Evolutionary conservation across 768 basidiomycete species (phyloP).

Genomic region (Kwoniella bestiolae): DNA sequence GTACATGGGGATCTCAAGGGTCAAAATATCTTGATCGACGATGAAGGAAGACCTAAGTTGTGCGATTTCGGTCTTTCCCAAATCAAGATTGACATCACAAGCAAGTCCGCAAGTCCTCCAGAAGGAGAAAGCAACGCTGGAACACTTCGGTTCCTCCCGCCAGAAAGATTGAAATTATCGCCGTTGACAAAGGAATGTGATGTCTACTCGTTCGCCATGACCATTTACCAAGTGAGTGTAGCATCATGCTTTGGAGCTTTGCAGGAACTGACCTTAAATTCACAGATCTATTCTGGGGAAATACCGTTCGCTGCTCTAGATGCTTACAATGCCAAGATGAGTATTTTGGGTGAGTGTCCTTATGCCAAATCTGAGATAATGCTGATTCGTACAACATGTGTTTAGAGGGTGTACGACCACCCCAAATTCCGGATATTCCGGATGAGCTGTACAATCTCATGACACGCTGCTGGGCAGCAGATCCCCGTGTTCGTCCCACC

Average conservation of each 20-base stretch:
- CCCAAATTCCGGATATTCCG: slow-evolving; percentile 19
- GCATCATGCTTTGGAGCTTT: slow-evolving; percentile 59
- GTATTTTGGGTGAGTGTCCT: slow-evolving; percentile 53
- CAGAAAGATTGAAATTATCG: slow-evolving; percentile 66
- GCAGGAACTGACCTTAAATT: slow-evolving; percentile 31
- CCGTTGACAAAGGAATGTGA: slow-evolving; percentile 66
- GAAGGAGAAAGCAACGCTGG: slow-evolving; percentile 60
- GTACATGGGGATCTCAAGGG: slow-evolving; percentile 83
- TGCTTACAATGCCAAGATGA: slow-evolving; percentile 60
- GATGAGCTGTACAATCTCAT: slow-evolving; percentile 31
- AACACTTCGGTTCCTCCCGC: slow-evolving; percentile 72
- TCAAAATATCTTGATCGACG: slow-evolving; percentile 76
- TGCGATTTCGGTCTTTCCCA: slow-evolving; percentile 83
- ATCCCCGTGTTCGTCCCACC: slow-evolving; percentile 30
- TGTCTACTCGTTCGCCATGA: slow-evolving; percentile 72
- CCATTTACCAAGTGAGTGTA: slow-evolving; percentile 66
- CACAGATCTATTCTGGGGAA: slow-evolving; percentile 17
- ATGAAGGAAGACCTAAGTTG: slow-evolving; percentile 69
- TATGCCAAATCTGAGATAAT: neutral
- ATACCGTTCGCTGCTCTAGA: slow-evolving; percentile 38
- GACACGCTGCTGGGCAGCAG: slow-evolving; percentile 36
- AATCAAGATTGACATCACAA: slow-evolving; percentile 73
- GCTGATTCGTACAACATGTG: neutral
- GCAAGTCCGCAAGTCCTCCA: slow-evolving; percentile 62
- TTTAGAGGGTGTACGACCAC: slow-evolving; percentile 29